phyloP scores from a whole-genome alignment of 257 asterid species.

The Nicotiana benthamiana region DNA sequence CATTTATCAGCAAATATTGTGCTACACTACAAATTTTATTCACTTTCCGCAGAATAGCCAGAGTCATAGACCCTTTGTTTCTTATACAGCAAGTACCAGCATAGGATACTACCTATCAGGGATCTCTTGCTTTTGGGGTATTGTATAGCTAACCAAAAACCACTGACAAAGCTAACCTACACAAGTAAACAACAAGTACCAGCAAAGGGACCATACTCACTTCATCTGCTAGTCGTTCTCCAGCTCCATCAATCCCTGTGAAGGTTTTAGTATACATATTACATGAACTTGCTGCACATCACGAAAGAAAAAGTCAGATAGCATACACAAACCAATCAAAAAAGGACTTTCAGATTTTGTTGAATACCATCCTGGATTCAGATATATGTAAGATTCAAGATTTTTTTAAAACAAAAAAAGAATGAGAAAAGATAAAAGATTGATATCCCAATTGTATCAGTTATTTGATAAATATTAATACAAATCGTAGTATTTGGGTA shows the following conservation, averaged over 20 bases:
- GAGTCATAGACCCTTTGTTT: neutral
- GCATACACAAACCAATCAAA: neutral
- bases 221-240: conserved; percentile 93
- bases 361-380: neutral
- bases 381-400: neutral
- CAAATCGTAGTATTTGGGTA: neutral
- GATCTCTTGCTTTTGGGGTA: neutral
- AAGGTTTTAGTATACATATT: conserved; percentile 82
- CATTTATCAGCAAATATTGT: neutral
- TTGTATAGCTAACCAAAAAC: neutral
- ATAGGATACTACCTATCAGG: neutral
- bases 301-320: neutral
- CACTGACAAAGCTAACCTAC: neutral
- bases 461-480: neutral
- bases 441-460: neutral
- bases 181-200: neutral
- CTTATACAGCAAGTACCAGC: neutral
- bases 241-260: conserved; percentile 87
- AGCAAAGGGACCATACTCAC: conserved; percentile 38
- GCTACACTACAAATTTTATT: neutral
- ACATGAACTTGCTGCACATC: conserved; percentile 74
- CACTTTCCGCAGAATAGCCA: neutral
- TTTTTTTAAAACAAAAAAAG: too few relatives aligned
- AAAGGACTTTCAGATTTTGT: neutral
- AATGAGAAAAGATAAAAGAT: neutral